These are phyloP conservation scores for Pseudomonodictys pantanalensis DNA, from an alignment of 495 filamentous ascomycete species.

Conservation along the genomic window DNA sequence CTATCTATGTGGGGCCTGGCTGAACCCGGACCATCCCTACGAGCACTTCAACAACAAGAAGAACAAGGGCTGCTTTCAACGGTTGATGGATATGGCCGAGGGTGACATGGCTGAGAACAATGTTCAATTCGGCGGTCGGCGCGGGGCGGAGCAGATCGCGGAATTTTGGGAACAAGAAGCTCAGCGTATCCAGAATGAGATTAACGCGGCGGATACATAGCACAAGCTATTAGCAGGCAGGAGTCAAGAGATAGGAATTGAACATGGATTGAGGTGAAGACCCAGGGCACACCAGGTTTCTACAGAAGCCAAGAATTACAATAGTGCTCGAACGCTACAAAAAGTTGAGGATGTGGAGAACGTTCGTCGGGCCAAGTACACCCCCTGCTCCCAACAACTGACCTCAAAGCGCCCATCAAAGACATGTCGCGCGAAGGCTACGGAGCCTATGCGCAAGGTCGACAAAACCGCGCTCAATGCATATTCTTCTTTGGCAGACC, in stretches of 20 bases:
- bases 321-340: too few relatives aligned
- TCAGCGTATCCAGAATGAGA: slow-evolving; percentile 17
- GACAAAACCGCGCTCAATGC: slow-evolving; percentile 19
- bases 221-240: background rate
- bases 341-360: too few relatives aligned
- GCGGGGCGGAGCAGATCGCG: slow-evolving; percentile 16
- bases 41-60: slow-evolving; percentile 71
- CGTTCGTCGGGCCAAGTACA: too few relatives aligned
- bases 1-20: slow-evolving; percentile 87
- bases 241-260: too few relatives aligned
- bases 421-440: too few relatives aligned
- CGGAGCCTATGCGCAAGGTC: too few relatives aligned
- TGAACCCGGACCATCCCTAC: slow-evolving; percentile 79
- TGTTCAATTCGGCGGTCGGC: slow-evolving; percentile 14
- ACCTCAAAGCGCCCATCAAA: too few relatives aligned
- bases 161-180: slow-evolving; percentile 22
- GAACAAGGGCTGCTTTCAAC: slow-evolving; percentile 68
- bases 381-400: too few relatives aligned
- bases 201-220: background rate
- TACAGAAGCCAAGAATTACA: too few relatives aligned
- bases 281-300: too few relatives aligned
- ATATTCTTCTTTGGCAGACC: slow-evolving; percentile 6
- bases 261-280: too few relatives aligned
- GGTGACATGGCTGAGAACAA: slow-evolving; percentile 57
- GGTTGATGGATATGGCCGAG: slow-evolving; percentile 84